phyloP scores from a whole-genome alignment of 1,139 yeast species.

The Oligophagozyma castellii region DNA sequence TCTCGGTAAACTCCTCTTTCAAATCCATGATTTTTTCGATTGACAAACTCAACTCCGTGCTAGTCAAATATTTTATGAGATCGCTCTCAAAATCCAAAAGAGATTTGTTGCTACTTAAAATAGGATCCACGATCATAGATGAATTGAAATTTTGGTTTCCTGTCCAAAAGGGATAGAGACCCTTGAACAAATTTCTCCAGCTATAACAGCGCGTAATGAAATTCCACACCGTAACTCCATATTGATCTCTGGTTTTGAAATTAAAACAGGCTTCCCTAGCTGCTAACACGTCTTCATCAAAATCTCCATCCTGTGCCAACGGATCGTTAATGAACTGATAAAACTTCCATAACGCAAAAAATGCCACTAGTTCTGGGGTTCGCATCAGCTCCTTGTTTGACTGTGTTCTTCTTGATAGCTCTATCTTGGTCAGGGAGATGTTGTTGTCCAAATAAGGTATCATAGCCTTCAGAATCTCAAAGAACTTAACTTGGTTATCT shows the following conservation, averaged over 20 bases:
- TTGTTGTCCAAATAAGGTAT: constrained; percentile 9
- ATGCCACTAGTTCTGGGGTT: constrained; percentile 11
- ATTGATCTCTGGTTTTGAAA: neutral
- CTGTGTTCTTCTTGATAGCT: constrained; percentile 10
- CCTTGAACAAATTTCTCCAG: constrained; percentile 19
- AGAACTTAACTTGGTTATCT: constrained; percentile 11
- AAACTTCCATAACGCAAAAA: constrained; percentile 14
- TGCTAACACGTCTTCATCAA: constrained; percentile 13
- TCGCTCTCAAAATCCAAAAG: constrained; percentile 14
- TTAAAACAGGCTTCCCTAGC: constrained; percentile 12
- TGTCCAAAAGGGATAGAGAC: constrained; percentile 16
- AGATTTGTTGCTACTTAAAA: constrained; percentile 12
- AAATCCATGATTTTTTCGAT: constrained; percentile 10
- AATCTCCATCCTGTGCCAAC: constrained; percentile 10
- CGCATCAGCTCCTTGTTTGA: constrained; percentile 3
- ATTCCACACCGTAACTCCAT: constrained; percentile 14
- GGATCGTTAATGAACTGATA: constrained; percentile 11
- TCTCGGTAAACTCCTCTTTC: constrained; percentile 10
- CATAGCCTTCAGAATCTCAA: constrained; percentile 9
- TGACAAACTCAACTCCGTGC: constrained; percentile 14
- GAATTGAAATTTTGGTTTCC: constrained; percentile 10
- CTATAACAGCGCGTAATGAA: constrained; percentile 18
- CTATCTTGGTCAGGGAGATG: constrained; percentile 10
- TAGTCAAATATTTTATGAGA: constrained; percentile 16
- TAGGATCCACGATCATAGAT: constrained; percentile 16